Percentiles rank a stretch among this genome's conserved stretches.
Conservation (phyloP, 139 green algal genomes). For the Chlorella sp. region DNA sequence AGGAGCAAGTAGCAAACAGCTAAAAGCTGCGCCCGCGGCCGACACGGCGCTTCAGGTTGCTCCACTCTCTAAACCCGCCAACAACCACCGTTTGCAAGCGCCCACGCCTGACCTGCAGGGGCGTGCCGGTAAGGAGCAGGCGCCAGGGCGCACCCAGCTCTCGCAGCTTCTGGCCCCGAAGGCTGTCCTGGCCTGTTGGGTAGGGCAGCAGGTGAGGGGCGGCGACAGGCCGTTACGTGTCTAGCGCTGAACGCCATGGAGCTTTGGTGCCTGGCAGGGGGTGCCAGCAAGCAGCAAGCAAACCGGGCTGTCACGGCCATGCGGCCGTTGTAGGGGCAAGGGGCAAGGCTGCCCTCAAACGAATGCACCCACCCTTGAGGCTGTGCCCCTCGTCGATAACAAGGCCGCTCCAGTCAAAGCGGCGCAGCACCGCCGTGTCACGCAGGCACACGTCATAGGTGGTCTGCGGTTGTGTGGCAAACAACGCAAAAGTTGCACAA, state of each 20-base stretch:
- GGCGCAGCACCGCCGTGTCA: slow-evolving; percentile 5
- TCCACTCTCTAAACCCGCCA: too few species aligned
- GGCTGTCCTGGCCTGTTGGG: slow-evolving; percentile 57
- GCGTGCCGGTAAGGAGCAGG: slow-evolving; percentile 73
- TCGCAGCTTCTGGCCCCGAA: slow-evolving; percentile 41
- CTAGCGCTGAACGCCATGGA: too few species aligned
- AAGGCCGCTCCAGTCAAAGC: slow-evolving; percentile 28
- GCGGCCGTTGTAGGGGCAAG: not conserved
- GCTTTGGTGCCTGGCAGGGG: too few species aligned
- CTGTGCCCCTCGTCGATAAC: slow-evolving; percentile 41
- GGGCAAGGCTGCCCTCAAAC: not conserved
- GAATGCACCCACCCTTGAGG: slow-evolving; percentile 17
- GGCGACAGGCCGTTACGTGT: too few species aligned
- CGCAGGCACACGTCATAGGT: slow-evolving; percentile 27
- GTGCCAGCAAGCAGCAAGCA: too few species aligned
- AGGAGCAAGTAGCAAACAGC: too few species aligned
- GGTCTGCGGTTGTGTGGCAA: not conserved
- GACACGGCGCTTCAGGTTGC: too few species aligned
- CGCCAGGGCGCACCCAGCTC: slow-evolving; percentile 51
- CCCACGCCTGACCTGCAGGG: slow-evolving; percentile 33
- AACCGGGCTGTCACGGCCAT: too few species aligned
- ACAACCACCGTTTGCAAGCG: too few species aligned
- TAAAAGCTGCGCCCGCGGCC: too few species aligned
- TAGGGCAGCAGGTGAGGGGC: not conserved
- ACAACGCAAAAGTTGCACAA: too few species aligned